These are phyloP conservation scores for Cryptosporidium canis DNA, from an alignment of 169 alveolate species.

Conservation along the genomic window DNA sequence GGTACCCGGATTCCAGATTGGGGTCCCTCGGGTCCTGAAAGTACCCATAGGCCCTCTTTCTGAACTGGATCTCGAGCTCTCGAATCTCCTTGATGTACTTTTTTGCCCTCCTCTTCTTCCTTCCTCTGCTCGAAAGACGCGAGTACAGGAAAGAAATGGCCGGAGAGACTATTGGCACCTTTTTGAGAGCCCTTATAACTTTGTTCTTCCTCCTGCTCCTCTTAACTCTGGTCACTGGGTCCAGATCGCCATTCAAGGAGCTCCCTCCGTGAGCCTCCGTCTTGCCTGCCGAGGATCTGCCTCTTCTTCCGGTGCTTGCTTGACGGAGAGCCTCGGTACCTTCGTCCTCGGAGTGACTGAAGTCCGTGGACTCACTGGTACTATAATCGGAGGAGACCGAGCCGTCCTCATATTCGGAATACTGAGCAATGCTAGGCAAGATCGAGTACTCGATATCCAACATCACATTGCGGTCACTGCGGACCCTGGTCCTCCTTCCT, in stretches of 20 bases:
- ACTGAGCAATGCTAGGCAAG: constrained; percentile 6
- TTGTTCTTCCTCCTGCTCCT: not conserved
- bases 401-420: not conserved
- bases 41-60: constrained; percentile 31
- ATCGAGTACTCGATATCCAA: not conserved
- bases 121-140: constrained; percentile 26
- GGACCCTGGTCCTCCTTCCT: not conserved
- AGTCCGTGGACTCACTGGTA: not conserved
- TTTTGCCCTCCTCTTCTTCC: constrained; percentile 20
- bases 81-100: not conserved
- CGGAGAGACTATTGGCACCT: constrained; percentile 20
- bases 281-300: not conserved
- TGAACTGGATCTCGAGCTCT: constrained; percentile 24
- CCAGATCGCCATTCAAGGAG: constrained; percentile 4
- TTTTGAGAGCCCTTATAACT: not conserved
- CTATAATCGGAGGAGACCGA: not conserved
- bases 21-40: not conserved
- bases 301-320: not conserved
- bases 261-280: not conserved
- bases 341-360: not conserved
- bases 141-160: not conserved
- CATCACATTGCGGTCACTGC: not conserved
- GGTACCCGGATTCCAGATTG: not conserved
- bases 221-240: not conserved
- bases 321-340: not conserved